Evolutionary conservation across 2,329 filamentous ascomycete species (phyloP).

Genomic region (Hypocreales sp.): DNA sequence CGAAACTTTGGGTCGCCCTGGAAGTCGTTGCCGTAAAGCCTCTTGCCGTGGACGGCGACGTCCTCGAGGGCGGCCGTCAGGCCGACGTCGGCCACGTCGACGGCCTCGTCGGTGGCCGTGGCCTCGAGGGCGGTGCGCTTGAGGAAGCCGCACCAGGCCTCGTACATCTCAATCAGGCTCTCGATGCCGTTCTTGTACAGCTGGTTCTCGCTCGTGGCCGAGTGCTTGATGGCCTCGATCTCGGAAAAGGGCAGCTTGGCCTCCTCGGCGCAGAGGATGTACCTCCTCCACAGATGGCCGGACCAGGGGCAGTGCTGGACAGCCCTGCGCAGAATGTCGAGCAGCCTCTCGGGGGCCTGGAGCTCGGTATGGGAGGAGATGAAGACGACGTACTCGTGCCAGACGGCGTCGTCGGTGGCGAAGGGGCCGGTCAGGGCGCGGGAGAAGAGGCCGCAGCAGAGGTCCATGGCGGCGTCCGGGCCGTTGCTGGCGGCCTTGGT

Average conservation of each 20-base stretch:
- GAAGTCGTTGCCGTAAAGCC: slow-evolving; percentile 58
- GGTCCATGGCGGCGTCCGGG: slow-evolving; percentile 26
- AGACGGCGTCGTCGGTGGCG: slow-evolving; percentile 56
- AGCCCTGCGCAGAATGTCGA: slow-evolving; percentile 64
- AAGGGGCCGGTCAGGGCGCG: slow-evolving; percentile 58
- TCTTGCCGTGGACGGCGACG: slow-evolving; percentile 63
- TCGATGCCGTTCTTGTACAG: slow-evolving; percentile 77
- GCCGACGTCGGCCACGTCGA: slow-evolving; percentile 81
- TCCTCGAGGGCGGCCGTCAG: slow-evolving; percentile 76
- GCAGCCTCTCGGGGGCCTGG: slow-evolving; percentile 26
- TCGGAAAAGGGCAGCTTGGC: slow-evolving; percentile 61
- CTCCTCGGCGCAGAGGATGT: slow-evolving; percentile 71
- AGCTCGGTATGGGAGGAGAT: slow-evolving; percentile 32
- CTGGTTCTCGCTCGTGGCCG: slow-evolving; percentile 71
- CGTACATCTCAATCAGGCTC: slow-evolving; percentile 78
- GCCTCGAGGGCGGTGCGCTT: slow-evolving; percentile 69
- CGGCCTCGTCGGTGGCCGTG: slow-evolving; percentile 62
- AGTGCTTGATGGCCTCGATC: slow-evolving; percentile 82
- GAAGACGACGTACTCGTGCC: slow-evolving; percentile 74
- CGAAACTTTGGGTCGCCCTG: slow-evolving; percentile 80
- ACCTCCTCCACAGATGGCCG: slow-evolving; percentile 78
- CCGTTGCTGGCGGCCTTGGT: slow-evolving; percentile 33
- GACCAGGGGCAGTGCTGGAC: slow-evolving; percentile 90
- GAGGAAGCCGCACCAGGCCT: slow-evolving; percentile 88
- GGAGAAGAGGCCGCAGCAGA: slow-evolving; percentile 57